phyloP scores from a whole-genome alignment of 2,329 filamentous ascomycete genomes.

The Epichloe uncinata region DNA sequence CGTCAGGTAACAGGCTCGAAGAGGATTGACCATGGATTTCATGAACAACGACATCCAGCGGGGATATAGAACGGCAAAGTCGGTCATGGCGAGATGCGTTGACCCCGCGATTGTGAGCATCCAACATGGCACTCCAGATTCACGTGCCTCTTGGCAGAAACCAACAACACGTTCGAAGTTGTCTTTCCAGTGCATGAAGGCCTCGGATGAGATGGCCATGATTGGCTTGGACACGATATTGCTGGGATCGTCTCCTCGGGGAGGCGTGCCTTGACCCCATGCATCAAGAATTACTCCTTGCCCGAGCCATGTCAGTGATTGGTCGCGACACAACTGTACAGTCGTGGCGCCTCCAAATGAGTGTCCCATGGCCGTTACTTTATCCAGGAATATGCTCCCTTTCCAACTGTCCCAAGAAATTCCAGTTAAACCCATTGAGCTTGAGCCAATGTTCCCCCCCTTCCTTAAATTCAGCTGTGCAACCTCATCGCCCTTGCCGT shows the following conservation, averaged over 20 bases:
- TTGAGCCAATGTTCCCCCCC: constrained; percentile 42
- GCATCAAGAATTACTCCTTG: constrained; percentile 55
- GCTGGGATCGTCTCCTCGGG: constrained; percentile 26
- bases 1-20: constrained; percentile 49
- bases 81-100: constrained; percentile 51
- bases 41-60: constrained; percentile 42
- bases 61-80: constrained; percentile 53
- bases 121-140: constrained; percentile 32
- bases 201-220: constrained; percentile 52
- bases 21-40: constrained; percentile 50
- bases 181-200: constrained; percentile 55
- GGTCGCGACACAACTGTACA: constrained; percentile 43
- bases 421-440: constrained; percentile 43
- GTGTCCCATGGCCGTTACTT: constrained; percentile 50
- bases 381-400: constrained; percentile 37
- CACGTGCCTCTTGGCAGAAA: constrained; percentile 41
- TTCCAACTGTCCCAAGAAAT: constrained; percentile 44
- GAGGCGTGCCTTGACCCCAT: constrained; percentile 42
- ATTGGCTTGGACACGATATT: constrained; percentile 38
- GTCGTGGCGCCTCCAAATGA: constrained; percentile 54
- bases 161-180: constrained; percentile 46
- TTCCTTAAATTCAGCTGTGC: constrained; percentile 38
- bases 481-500: constrained; percentile 38
- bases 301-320: constrained; percentile 40
- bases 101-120: constrained; percentile 43